phyloP scores from a whole-genome alignment of 1,284 basidiomycete genomes.

The Ceratobasidium sp. region DNA sequence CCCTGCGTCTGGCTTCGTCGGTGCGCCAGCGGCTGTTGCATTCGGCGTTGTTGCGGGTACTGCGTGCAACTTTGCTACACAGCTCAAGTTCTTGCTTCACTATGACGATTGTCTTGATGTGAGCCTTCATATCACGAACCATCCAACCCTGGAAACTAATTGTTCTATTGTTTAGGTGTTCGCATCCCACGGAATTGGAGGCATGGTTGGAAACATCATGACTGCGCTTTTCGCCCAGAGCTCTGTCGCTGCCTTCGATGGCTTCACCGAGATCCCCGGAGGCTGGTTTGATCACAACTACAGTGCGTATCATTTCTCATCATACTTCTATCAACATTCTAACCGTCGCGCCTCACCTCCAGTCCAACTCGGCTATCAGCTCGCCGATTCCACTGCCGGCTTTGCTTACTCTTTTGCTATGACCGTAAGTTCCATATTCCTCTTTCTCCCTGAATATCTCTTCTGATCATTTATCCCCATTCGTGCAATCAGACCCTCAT shows the following conservation, averaged over 20 bases:
- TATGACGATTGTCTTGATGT: slow-evolving; percentile 89
- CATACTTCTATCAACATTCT: slow-evolving; percentile 49
- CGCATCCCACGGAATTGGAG: slow-evolving; percentile 67
- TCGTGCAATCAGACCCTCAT: slow-evolving; percentile 83
- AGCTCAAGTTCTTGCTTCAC: slow-evolving; percentile 84
- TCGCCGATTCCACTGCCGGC: slow-evolving; percentile 83
- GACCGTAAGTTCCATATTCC: slow-evolving; percentile 67
- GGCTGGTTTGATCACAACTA: slow-evolving; percentile 94
- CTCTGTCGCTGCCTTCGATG: slow-evolving; percentile 88
- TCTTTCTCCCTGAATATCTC: background rate
- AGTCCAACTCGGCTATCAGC: slow-evolving; percentile 87
- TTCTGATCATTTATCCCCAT: background rate
- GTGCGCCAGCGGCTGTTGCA: slow-evolving; percentile 83
- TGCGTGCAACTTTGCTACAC: slow-evolving; percentile 93
- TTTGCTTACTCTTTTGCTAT: slow-evolving; percentile 84
- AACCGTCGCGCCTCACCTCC: background rate
- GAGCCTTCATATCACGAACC: slow-evolving; percentile 51
- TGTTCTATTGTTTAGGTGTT: slow-evolving; percentile 58
- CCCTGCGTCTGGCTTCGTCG: slow-evolving; percentile 91
- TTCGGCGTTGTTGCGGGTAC: slow-evolving; percentile 90
- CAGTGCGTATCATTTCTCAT: slow-evolving; percentile 47
- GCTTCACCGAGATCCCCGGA: slow-evolving; percentile 77
- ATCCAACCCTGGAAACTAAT: background rate
- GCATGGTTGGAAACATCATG: slow-evolving; percentile 70
- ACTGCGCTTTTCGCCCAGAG: slow-evolving; percentile 91